Percentiles rank a stretch among this genome's conserved stretches.
These are phyloP conservation scores for Telfairia occidentalis DNA, from an alignment of 331 rosid genomes.

Conservation along the genomic window DNA sequence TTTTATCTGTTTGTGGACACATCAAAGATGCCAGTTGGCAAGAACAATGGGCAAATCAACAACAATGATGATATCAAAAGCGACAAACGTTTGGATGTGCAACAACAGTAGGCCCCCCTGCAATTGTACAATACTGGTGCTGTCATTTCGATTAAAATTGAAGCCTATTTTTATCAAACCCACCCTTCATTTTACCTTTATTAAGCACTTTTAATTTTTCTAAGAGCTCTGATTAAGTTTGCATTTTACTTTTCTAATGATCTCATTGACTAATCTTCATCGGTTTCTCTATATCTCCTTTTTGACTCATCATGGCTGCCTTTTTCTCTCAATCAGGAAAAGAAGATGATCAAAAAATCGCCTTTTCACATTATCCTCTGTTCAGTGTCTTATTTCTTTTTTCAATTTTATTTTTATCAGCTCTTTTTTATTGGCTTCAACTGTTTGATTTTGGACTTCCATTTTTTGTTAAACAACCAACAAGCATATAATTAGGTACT, in stretches of 20 bases:
- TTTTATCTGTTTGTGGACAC: constrained; percentile 56
- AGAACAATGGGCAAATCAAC: constrained; percentile 29
- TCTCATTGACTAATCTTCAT: constrained; percentile 2
- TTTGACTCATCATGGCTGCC: constrained; percentile 5
- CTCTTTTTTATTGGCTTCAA: no score
- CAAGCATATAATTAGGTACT: not conserved
- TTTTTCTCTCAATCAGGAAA: constrained; percentile 4
- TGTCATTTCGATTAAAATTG: constrained; percentile 6
- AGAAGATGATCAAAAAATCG: not conserved
- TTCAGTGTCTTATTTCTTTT: not conserved
- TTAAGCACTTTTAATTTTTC: not conserved
- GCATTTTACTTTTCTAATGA: not conserved
- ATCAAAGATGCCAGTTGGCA: constrained; percentile 88
- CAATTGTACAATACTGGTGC: constrained; percentile 5
- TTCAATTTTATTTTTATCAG: not conserved
- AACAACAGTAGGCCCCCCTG: constrained; percentile 5
- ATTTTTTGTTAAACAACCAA: constrained; percentile 2
- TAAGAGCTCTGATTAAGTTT: not conserved
- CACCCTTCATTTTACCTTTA: not conserved
- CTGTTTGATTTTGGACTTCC: no score
- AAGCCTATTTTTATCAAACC: not conserved
- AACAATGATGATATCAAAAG: constrained; percentile 14
- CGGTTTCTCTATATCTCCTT: not conserved
- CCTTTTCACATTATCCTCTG: constrained; percentile 2
- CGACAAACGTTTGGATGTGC: constrained; percentile 13